Conservation (phyloP, 2,329 filamentous ascomycete species). For the Hypocrella siamensis region DNA sequence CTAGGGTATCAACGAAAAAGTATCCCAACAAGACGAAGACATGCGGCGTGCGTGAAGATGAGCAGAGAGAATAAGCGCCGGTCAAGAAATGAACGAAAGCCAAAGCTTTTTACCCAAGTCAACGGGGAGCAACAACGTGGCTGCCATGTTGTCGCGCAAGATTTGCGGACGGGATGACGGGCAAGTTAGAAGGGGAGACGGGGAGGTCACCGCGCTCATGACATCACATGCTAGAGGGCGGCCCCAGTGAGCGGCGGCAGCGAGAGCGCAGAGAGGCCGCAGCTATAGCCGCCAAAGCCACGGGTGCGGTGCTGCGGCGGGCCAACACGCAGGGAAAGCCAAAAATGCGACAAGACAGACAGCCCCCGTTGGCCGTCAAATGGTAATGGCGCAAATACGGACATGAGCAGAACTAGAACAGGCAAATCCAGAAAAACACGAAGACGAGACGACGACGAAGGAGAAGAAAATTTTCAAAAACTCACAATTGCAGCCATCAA, state of each 20-base stretch:
- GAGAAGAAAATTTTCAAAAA: slow-evolving; percentile 1
- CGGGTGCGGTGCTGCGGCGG: too few species aligned
- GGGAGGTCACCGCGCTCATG: neutral
- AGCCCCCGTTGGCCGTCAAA: too few species aligned
- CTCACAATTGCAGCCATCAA: slow-evolving; percentile 21
- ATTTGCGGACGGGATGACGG: neutral
- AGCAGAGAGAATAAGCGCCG: too few species aligned
- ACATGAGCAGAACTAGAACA: neutral
- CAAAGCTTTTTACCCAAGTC: too few species aligned
- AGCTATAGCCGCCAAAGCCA: neutral
- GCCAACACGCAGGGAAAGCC: too few species aligned
- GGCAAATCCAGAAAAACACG: neutral
- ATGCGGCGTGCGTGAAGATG: too few species aligned
- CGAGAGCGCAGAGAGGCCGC: neutral
- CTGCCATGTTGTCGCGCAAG: too few species aligned
- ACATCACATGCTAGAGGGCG: slow-evolving; percentile 3
- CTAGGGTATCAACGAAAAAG: too few species aligned
- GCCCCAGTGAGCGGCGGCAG: neutral
- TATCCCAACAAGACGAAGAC: too few species aligned
- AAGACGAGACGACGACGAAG: neutral
- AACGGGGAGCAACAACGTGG: too few species aligned
- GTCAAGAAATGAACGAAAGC: too few species aligned
- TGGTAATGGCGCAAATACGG: too few species aligned
- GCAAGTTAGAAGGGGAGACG: neutral
- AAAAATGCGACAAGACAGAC: neutral